These are phyloP conservation scores for Dryas drummondii DNA, from an alignment of 306 rosid species.

Conservation along the genomic window DNA sequence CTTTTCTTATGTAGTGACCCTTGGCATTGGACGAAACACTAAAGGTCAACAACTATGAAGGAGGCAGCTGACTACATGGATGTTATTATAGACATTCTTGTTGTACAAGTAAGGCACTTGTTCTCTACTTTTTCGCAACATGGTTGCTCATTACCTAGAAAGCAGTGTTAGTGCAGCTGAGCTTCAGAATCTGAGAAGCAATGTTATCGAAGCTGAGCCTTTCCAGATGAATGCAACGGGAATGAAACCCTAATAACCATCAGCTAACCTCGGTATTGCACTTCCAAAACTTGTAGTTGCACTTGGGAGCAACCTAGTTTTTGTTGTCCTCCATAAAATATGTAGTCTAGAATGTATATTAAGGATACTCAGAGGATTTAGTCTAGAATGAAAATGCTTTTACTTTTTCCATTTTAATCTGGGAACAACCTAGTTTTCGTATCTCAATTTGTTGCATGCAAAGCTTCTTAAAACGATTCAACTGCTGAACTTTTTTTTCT, in stretches of 20 bases:
- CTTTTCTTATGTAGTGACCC: neutral
- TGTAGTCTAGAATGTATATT: neutral
- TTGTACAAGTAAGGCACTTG: neutral
- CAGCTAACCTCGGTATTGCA: neutral
- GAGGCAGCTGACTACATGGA: neutral
- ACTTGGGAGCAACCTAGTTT: neutral
- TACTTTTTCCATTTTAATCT: neutral
- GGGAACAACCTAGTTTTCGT: neutral
- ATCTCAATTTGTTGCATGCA: neutral
- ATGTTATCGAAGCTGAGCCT: neutral
- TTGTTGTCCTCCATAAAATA: neutral
- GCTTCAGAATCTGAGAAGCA: neutral
- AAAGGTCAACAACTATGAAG: neutral
- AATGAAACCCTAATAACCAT: neutral
- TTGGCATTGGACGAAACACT: neutral
- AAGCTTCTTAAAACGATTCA: neutral
- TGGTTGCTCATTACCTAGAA: neutral
- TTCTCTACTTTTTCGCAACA: too few species aligned
- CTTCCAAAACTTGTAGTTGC: neutral
- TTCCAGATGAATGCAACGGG: neutral
- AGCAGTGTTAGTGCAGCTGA: neutral
- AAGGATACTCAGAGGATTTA: neutral
- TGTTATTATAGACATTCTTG: neutral
- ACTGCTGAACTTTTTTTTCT: neutral
- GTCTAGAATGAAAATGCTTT: neutral